Evolutionary conservation across 2,329 filamentous ascomycete species (phyloP).

Genomic region (Trichoderma polysporum): DNA sequence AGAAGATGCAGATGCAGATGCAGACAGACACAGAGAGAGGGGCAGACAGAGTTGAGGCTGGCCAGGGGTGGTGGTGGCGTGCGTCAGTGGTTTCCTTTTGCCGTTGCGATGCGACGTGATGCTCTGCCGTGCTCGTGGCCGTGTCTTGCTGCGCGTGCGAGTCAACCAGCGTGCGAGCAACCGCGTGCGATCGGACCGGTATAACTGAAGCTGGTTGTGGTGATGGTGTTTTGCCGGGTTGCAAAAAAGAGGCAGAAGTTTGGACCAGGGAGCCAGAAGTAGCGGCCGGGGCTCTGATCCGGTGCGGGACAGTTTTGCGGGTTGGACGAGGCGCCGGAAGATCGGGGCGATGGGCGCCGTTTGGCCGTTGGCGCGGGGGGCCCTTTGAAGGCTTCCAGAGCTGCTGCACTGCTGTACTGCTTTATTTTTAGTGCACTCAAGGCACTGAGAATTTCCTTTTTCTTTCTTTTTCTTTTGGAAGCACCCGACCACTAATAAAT

Average conservation of each 20-base stretch:
- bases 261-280: neutral
- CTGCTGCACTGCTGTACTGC: neutral
- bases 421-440: neutral
- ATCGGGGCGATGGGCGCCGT: slow-evolving; percentile 9
- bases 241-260: neutral
- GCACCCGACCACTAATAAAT: too few relatives aligned
- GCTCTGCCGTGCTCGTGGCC: neutral
- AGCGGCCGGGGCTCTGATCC: slow-evolving; percentile 9
- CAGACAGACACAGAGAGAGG: neutral
- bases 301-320: neutral
- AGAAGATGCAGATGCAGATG: neutral
- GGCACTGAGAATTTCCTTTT: neutral
- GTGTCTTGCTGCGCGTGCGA: neutral
- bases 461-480: too few relatives aligned
- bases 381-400: neutral
- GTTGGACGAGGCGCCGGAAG: slow-evolving; percentile 11
- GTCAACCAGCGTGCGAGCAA: neutral
- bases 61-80: neutral
- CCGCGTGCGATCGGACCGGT: neutral
- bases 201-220: neutral
- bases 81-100: neutral
- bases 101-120: neutral
- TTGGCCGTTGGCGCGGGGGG: neutral
- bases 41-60: neutral
- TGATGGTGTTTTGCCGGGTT: neutral